phyloP scores from a whole-genome alignment of 2,329 filamentous ascomycete genomes.

The Pezicula rhizophila region DNA sequence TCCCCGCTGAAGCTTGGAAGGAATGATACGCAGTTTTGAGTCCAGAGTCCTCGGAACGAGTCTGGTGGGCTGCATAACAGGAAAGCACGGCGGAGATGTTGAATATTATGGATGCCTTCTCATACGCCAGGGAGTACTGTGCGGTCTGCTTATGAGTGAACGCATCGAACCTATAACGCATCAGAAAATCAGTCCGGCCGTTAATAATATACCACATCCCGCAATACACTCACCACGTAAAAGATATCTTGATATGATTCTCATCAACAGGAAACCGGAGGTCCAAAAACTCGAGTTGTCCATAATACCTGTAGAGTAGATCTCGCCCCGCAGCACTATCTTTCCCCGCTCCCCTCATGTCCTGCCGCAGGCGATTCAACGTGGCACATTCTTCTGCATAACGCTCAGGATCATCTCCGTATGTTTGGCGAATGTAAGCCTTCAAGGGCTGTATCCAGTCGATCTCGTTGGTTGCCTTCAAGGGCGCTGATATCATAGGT shows the following conservation, averaged over 20 bases:
- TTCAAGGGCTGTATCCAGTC: conserved; percentile 95
- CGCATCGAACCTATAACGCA: conserved; percentile 77
- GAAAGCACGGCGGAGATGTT: conserved; percentile 97
- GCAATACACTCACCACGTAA: conserved; percentile 71
- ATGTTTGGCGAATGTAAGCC: conserved; percentile 84
- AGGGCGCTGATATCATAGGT: conserved; percentile 90
- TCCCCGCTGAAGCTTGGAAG: conserved; percentile 95
- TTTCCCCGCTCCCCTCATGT: conserved; percentile 95
- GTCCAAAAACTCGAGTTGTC: conserved; percentile 90
- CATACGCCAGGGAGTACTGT: conserved; percentile 93
- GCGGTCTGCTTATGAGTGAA: conserved; percentile 97
- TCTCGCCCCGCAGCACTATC: conserved; percentile 92
- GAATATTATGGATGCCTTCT: conserved; percentile 99
- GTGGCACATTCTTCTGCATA: conserved; percentile 94
- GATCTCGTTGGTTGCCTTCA: conserved; percentile 94
- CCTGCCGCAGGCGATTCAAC: conserved; percentile 90
- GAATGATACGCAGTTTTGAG: conserved; percentile 97
- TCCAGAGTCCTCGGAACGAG: conserved; percentile 83
- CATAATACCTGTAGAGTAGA: conserved; percentile 94
- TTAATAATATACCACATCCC: background rate
- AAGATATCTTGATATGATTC: conserved; percentile 97
- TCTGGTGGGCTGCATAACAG: conserved; percentile 89
- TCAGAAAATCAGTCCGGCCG: no score
- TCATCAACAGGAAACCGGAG: conserved; percentile 95
- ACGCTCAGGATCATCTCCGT: conserved; percentile 93